Conservation (phyloP, 352 stramenopile species). For the Globisporangium sylvaticum region DNA sequence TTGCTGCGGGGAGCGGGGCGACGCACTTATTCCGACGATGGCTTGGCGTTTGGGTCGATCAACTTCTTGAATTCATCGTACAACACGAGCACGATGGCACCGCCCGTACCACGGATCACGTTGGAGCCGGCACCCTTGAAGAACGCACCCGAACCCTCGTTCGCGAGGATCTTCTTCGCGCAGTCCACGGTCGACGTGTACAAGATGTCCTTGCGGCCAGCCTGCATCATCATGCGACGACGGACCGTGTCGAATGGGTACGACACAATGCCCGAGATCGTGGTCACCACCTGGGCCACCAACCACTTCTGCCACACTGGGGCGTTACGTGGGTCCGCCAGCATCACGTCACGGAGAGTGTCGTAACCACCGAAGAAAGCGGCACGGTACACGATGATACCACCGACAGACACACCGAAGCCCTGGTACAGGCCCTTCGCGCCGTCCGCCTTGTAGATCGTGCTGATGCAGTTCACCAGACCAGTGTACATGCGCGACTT, state of each 20-base stretch:
- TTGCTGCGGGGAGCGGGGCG: background rate
- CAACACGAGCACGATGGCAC: conserved; percentile 97
- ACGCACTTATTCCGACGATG: conserved; percentile 44
- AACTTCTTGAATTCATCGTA: conserved; percentile 99
- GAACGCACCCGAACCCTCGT: conserved; percentile 94
- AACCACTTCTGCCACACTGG: conserved; percentile 89
- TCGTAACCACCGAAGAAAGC: conserved; percentile 99
- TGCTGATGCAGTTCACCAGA: conserved; percentile 95
- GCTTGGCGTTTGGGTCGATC: conserved; percentile 55
- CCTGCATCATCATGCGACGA: conserved; percentile 97
- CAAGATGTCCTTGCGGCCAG: conserved; percentile 94
- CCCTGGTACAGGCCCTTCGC: conserved; percentile 96
- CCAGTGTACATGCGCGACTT: conserved; percentile 98
- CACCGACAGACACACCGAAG: conserved; percentile 97
- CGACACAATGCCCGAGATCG: conserved; percentile 90
- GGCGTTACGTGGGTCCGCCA: conserved; percentile 83
- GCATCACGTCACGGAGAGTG: conserved; percentile 90
- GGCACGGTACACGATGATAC: conserved; percentile 99
- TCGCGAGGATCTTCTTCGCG: conserved; percentile 95
- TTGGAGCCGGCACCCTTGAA: conserved; percentile 99
- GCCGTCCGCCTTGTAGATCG: conserved; percentile 93
- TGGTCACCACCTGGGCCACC: conserved; percentile 90
- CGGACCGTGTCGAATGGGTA: conserved; percentile 97
- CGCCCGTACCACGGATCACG: conserved; percentile 97
- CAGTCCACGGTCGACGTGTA: conserved; percentile 98